A percentile compares a stretch with the other conserved stretches of the same genome.
phyloP scores from a whole-genome alignment of 1,284 basidiomycete species.

The Phellinidium pouzarii region DNA sequence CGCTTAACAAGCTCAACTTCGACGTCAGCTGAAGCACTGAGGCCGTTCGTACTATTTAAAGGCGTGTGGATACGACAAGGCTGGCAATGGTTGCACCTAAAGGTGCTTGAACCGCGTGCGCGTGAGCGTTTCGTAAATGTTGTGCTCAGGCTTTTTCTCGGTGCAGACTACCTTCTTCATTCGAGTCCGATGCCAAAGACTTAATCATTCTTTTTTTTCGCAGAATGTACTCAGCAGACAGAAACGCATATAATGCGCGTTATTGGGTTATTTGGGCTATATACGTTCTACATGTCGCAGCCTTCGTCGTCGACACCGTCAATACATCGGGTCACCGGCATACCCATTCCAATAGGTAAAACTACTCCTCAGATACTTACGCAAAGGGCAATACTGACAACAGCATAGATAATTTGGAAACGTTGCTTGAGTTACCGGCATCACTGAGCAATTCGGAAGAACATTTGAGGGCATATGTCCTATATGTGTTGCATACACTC shows the following conservation, averaged over 20 bases:
- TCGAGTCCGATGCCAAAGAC: not conserved
- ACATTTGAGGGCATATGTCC: slow-evolving; percentile 27
- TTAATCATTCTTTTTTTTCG: not conserved
- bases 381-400: not conserved
- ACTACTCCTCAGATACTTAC: slow-evolving; percentile 1
- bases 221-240: slow-evolving; percentile 47
- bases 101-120: slow-evolving; percentile 55
- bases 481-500: slow-evolving; percentile 42
- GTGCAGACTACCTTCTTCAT: slow-evolving; percentile 32
- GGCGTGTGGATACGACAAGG: slow-evolving; percentile 55
- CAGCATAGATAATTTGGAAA: slow-evolving; percentile 44
- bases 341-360: slow-evolving; percentile 49
- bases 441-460: not conserved
- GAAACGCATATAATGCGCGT: slow-evolving; percentile 46
- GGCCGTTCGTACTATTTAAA: slow-evolving; percentile 65
- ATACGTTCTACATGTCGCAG: slow-evolving; percentile 62
- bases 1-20: not conserved
- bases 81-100: slow-evolving; percentile 70
- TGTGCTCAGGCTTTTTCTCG: slow-evolving; percentile 56
- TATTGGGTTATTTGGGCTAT: slow-evolving; percentile 58
- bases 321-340: slow-evolving; percentile 39
- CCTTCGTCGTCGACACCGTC: slow-evolving; percentile 45
- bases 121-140: slow-evolving; percentile 53
- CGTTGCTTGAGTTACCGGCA: slow-evolving; percentile 40
- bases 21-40: slow-evolving; percentile 22